Evolutionary conservation across 2,329 filamentous ascomycete species (phyloP), one percentile per base, ranked within the genome.

Genomic region (Trichoderma oligosporum): DNA sequence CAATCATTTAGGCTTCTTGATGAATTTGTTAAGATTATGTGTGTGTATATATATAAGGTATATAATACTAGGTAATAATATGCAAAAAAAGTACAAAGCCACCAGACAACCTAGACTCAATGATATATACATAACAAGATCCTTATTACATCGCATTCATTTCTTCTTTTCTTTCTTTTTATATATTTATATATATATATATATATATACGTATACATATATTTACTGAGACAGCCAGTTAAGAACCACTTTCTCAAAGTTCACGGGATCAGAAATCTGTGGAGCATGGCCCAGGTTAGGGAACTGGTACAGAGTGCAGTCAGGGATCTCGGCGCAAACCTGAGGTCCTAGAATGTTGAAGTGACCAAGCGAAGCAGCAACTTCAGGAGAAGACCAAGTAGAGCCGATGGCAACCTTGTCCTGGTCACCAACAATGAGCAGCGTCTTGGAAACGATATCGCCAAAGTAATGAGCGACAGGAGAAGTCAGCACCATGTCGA

Each of bases 371-470:
- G 67, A 69, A 5, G 68, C 71, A 41, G 75, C 72, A 12, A 80
- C 74, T 2, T 72, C 72, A 0, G 72, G 70, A 0, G 75, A 70
- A 9, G 75, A 71, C 79, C 80, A 83, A 49, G 74, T 72, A 63
- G 78, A 78, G 0, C 81, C 80, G 47, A 83, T 78, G 14, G 79
- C 81, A 2, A 81, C 82, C 35, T 71, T 79, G 59, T 83, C 80
- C 64, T 76, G 75, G 29, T 75, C 74, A 1, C 80, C 80, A 47
- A 81, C 72, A 48, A 82, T 65, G 53, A 83, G 65, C 20, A 82
- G 67, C 1, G 78, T 80, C 45, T 70, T 72, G 9, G 74, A 66
- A 61, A 72, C 72, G 11, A 82, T 62, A 44, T 72, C 61, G n/a
- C 67, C 66, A 44, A 82, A 78, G 63, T 82, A 77, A 59, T 79